A percentile compares a stretch with the other conserved stretches of the same genome.
phyloP scores from a whole-genome alignment of 495 filamentous ascomycete genomes.

The Daldinia caldariorum region DNA sequence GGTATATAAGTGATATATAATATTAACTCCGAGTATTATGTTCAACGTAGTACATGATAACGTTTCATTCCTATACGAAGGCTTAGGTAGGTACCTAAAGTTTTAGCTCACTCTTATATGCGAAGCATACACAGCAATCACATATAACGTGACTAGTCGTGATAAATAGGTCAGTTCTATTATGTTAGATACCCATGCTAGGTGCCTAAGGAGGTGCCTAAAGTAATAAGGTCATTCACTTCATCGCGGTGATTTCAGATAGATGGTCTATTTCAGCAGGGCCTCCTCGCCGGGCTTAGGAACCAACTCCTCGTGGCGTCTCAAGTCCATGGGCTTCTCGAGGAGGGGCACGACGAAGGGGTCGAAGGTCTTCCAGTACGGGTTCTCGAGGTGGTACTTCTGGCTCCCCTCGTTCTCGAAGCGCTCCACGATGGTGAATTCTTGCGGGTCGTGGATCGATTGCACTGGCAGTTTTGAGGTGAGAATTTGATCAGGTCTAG shows the following conservation, averaged over 20 bases:
- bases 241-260: too few species aligned
- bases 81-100: too few species aligned
- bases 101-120: not conserved
- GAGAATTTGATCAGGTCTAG: too few species aligned
- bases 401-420: slow-evolving; percentile 68
- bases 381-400: slow-evolving; percentile 71
- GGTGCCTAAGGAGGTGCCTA: too few species aligned
- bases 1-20: not conserved
- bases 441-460: slow-evolving; percentile 67
- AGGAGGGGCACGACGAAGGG: slow-evolving; percentile 71
- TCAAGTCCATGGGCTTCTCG: slow-evolving; percentile 70
- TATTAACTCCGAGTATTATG: not conserved
- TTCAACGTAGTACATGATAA: not conserved
- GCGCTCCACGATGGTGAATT: slow-evolving; percentile 76
- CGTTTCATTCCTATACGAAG: not conserved
- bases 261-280: slow-evolving; percentile 40
- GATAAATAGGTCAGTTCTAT: not conserved
- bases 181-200: too few species aligned
- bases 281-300: slow-evolving; percentile 55
- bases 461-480: slow-evolving; percentile 56
- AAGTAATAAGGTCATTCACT: too few species aligned
- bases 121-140: not conserved
- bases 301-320: slow-evolving; percentile 69
- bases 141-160: not conserved
- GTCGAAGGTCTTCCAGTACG: slow-evolving; percentile 77